Evolutionary conservation across 345 rosid species (phyloP), one percentile per base, ranked within the genome.

Genomic region (Psidium friedrichsthalianum): DNA sequence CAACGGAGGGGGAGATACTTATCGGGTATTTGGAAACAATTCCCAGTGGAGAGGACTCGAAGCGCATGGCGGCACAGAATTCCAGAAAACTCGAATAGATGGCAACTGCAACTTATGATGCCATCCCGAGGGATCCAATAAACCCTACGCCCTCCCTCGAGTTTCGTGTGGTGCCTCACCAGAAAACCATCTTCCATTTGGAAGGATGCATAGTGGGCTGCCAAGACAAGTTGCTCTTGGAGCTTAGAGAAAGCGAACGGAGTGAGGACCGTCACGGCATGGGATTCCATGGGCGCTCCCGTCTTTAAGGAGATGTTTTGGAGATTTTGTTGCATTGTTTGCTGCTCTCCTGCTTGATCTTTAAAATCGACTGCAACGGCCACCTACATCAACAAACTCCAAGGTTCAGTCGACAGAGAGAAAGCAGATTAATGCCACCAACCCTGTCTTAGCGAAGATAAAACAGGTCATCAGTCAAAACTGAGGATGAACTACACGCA

Each of bases 271-370:
- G 95, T 84, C 52, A 97, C 98, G 11, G 98, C 98, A 86, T 97
- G 96, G 32, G 98, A 93, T 90, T 97, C 98, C 99, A 97, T 97
- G 9, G 99, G 98, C 9, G 98, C 98, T 0, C 99, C 99, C 0
- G 99, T 95, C 87, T 97, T 95, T 64, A 95, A 90, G 91, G 92
- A 90, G 84, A 95, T 94, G 85, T 97, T 97, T 87, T 95, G 98
- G 69, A 97, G 94, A 89, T 95, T 97, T 88, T 94, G 98, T 89
- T 95, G 99, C 99, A 97, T 97, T 49, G 95, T 94, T 87, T 95
- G 98, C 89, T 95, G 99, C 90, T 97, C 99, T 51, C 95, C 96
- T 12, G 96, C 94, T 89, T 95, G 99, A 90, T 97, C 99, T 94
- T 94, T 95, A 83, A 97, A 95, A 91, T 95, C 98, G 74, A 94